These are phyloP conservation scores for Neurospora sp. DNA, from an alignment of 495 filamentous ascomycete genomes.

Conservation along the genomic window DNA sequence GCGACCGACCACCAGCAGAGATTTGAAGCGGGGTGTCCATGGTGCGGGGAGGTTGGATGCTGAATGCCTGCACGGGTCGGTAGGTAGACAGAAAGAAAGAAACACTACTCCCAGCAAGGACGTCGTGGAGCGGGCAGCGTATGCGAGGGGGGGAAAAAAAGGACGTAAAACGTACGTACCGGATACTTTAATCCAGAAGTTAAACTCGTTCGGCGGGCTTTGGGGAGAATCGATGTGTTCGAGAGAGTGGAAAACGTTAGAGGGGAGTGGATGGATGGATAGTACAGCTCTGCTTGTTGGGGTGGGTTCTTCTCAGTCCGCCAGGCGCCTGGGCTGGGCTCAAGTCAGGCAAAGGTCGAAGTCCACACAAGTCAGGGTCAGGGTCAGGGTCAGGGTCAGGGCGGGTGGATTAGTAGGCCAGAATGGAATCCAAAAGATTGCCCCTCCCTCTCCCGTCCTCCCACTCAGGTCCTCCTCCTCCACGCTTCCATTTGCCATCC, in stretches of 20 bases:
- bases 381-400: background rate
- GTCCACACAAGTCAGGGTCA: background rate
- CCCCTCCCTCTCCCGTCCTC: background rate
- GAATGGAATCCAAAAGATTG: background rate
- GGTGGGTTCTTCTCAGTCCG: background rate
- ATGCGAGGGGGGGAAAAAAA: background rate
- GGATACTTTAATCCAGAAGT: background rate
- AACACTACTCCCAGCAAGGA: slow-evolving; percentile 4
- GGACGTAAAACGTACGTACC: background rate
- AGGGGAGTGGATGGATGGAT: background rate
- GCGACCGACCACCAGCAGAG: background rate
- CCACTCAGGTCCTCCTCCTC: background rate
- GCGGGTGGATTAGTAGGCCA: background rate
- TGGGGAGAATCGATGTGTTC: background rate
- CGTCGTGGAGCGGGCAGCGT: background rate
- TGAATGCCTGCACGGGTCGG: background rate
- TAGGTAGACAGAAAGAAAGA: slow-evolving; percentile 10
- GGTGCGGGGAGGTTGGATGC: background rate
- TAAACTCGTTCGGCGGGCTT: background rate
- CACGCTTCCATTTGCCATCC: background rate
- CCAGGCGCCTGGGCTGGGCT: background rate
- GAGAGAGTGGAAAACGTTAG: background rate
- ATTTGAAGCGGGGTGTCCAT: background rate
- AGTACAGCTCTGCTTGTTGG: background rate
- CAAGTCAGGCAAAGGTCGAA: background rate